These are phyloP conservation scores for Aspergillus nidulans DNA, from an alignment of 495 filamentous ascomycete genomes.

Conservation along the genomic window DNA sequence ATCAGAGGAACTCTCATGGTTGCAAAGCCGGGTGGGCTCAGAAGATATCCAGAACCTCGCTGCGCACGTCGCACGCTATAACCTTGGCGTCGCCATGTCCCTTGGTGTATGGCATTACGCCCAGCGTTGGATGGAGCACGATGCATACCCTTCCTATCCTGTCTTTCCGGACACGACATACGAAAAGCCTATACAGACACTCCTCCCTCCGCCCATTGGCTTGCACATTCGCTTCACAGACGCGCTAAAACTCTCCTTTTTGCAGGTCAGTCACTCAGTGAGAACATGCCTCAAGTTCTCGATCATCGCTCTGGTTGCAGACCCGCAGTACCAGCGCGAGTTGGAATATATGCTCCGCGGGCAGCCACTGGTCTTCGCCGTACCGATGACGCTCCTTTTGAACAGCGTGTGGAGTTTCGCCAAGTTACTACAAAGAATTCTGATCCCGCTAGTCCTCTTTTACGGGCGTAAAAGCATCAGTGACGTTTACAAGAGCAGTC, in stretches of 20 bases:
- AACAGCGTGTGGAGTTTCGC: slow-evolving; percentile 48
- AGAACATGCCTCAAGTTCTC: slow-evolving; percentile 44
- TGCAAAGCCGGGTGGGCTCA: slow-evolving; percentile 24
- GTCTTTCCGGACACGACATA: slow-evolving; percentile 12
- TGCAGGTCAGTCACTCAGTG: neutral
- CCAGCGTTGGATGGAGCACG: slow-evolving; percentile 15
- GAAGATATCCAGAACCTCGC: slow-evolving; percentile 27
- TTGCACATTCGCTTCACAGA: slow-evolving; percentile 4
- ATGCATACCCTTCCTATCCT: slow-evolving; percentile 7
- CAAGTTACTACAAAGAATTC: slow-evolving; percentile 30
- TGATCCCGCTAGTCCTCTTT: slow-evolving; percentile 44
- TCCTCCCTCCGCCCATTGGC: slow-evolving; percentile 21
- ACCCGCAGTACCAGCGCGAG: slow-evolving; percentile 55
- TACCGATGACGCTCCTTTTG: slow-evolving; percentile 30
- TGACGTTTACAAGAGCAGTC: slow-evolving; percentile 39
- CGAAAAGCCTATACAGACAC: slow-evolving; percentile 14
- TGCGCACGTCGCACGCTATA: slow-evolving; percentile 34
- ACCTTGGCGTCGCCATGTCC: slow-evolving; percentile 29
- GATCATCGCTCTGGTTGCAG: slow-evolving; percentile 50
- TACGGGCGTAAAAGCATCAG: slow-evolving; percentile 40
- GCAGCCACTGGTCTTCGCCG: slow-evolving; percentile 29
- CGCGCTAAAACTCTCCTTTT: slow-evolving; percentile 3
- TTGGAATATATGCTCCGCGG: slow-evolving; percentile 40
- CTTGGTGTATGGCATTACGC: slow-evolving; percentile 23
- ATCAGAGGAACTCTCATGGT: slow-evolving; percentile 25